Evolutionary conservation across 2,329 filamentous ascomycete species (phyloP), one percentile per base, ranked within the genome.

Genomic region (Aspergillus amoenus): DNA sequence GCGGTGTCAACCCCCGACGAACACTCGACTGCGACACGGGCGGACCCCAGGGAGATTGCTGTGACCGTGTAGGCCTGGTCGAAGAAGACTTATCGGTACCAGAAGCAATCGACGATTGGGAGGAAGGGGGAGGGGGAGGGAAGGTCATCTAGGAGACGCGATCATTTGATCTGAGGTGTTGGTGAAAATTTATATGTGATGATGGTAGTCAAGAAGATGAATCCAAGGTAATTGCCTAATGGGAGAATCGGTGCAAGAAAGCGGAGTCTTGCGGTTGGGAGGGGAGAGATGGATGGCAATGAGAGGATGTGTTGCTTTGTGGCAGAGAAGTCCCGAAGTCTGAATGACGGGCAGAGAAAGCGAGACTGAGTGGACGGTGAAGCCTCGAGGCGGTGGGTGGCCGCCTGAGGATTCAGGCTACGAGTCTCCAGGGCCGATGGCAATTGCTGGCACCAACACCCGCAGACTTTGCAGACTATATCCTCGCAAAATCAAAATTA

Each of bases 1-100:
- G 81, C 70, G 84, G 82, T 66, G 84, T 79, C 70, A 82, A 76
- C 66, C 79, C 79, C 74, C 83, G 81, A 70, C 83, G 82, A 72
- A 79, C 75, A 73, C 73, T 78, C 67, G 81, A 78, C 71, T 81
- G 80, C 71, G 80, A 80, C 72, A 77, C 76, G 70, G 80, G 76
- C 71, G 78, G 76, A 76, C 80, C 81, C 82, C 82, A 85, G 72
- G 80, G 77, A 73, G 80, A 79, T 77, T 82, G 79, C 76, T 82
- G 78, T 66, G 73, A 66, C 66, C 72, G 73, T 64, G 67, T 68
- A 67, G 76, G 68, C 65, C 76, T 74, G 69, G 71, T 71, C 68
- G 75, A 75, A 66, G 75, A 76, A 66, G 73, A 72, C 68, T 77
- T 78, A 70, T 78, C 76, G 68, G 76, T 74, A 76, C 76, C 76